A percentile compares a stretch with the other conserved stretches of the same genome.
phyloP scores from a whole-genome alignment of 1,284 basidiomycete genomes.

The Xerocomus nothofagi region DNA sequence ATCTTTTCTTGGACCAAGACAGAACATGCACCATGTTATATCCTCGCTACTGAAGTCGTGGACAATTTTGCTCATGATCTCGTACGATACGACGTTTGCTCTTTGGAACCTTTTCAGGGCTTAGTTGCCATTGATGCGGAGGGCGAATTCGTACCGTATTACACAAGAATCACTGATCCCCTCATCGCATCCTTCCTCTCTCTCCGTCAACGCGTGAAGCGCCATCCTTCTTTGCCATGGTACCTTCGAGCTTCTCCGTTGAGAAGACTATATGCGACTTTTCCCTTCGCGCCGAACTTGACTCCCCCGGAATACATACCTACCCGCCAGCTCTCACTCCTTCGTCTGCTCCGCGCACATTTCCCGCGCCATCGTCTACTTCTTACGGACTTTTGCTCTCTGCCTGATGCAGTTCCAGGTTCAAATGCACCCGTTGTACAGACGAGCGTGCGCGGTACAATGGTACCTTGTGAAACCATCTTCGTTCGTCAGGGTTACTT shows the following conservation, averaged over 20 bases:
- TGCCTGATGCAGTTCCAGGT: conserved; percentile 87
- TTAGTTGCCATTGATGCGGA: conserved; percentile 78
- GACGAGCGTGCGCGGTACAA: conserved; percentile 82
- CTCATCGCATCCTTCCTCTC: conserved; percentile 74
- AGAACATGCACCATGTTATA: conserved; percentile 85
- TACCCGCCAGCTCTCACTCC: conserved; percentile 85
- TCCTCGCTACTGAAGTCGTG: conserved; percentile 94
- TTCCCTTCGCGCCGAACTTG: conserved; percentile 93
- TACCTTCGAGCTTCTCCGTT: conserved; percentile 53
- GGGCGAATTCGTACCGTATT: conserved; percentile 87
- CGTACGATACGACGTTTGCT: conserved; percentile 83
- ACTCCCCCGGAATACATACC: conserved; percentile 91
- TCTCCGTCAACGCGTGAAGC: conserved; percentile 57
- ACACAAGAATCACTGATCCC: conserved; percentile 84
- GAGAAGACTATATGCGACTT: conserved; percentile 61
- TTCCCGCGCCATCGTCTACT: conserved; percentile 93
- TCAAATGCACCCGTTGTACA: conserved; percentile 94
- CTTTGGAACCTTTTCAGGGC: conserved; percentile 81
- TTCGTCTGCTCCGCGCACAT: conserved; percentile 78
- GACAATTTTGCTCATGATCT: conserved; percentile 99
- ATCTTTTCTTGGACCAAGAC: conserved; percentile 84
- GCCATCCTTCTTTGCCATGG: conserved; percentile 55
- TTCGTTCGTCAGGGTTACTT: conserved; percentile 96
- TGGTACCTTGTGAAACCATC: conserved; percentile 88
- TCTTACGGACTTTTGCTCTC: conserved; percentile 87